phyloP scores from a whole-genome alignment of 257 asterid species.

The Oldenlandia corymbosa region DNA sequence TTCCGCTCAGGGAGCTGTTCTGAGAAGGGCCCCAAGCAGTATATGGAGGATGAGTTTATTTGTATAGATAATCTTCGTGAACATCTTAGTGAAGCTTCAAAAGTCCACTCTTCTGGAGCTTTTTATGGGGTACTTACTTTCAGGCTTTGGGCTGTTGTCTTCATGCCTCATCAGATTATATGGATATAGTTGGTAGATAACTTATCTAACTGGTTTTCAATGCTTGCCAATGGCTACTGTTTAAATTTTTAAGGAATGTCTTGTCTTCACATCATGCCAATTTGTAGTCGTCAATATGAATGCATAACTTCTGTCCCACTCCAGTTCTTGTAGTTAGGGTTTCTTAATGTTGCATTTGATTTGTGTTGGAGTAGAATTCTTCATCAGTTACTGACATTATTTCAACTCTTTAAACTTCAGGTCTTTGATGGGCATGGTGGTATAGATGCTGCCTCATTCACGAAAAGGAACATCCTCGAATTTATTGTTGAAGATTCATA shows the following conservation, averaged over 20 bases:
- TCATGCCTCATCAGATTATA: not conserved
- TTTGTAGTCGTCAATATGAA: not conserved
- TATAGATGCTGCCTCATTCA: conserved; percentile 72
- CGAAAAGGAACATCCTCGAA: conserved; percentile 55
- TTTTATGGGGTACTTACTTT: conserved; percentile 64
- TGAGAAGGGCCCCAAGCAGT: conserved; percentile 75
- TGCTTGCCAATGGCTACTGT: not conserved
- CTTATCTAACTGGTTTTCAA: not conserved
- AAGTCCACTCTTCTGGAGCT: conserved; percentile 57
- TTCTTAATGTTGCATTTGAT: not conserved
- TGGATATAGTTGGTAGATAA: not conserved
- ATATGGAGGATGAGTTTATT: conserved; percentile 79
- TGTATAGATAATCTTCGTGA: conserved; percentile 65
- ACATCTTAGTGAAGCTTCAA: conserved; percentile 37
- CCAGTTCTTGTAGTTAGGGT: not conserved
- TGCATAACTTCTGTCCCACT: not conserved
- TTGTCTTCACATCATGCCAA: not conserved
- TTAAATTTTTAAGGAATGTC: not conserved
- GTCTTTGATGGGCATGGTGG: conserved; percentile 94
- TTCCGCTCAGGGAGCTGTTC: conserved; percentile 82
- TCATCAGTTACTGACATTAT: not conserved
- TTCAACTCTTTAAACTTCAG: conserved; percentile 28
- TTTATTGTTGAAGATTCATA: conserved; percentile 62
- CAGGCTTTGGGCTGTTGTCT: conserved; percentile 8
- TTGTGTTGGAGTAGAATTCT: not conserved